Evolutionary conservation across 257 asterid species (phyloP), one percentile per base, ranked within the genome.

Genomic region (Solanum bulbocastanum): DNA sequence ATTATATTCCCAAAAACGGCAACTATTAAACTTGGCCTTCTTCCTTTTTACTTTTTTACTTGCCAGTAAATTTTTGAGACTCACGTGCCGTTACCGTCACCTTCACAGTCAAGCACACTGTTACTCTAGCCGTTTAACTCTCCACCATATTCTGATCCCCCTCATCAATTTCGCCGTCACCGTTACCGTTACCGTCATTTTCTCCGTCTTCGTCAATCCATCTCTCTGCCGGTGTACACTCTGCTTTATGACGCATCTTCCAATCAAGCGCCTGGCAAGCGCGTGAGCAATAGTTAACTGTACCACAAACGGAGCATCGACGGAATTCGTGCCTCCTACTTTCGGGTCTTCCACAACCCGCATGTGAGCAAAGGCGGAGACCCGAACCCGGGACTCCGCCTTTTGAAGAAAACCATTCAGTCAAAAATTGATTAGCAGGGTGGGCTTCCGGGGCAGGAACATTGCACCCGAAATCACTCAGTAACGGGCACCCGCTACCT

Each of bases 221-320:
- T 83, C 94, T 87, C 89, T 92, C 96, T 9, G 87, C 93, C 3
- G 98, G 96, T 8, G 90, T 87, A 84, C 99, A 97, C 92, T 93
- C 98, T 81, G 86, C 92, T 90, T 96, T 97, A 75, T 97, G 99
- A 82, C 98, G 94, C 91, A 90, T 90, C 93, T 95, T 95, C 99
- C 99, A 97, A 86, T 97, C 99, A 88, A 97, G 91, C 86, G 99
- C 98, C 87, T 97, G 99, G 71, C 99, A 97, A 6, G 98, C 98
- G 72, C 98, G 98, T 23, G 99, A 97, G 93, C 99, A 97, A 58
- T 97, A 97, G 87, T 95, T 97, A 89, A 95, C 98, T 3, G 94
- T 92, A 18, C 98, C 98, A 88, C 99, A 97, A 74, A 96, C 98
- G 0, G 98, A 94, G 84, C 99, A 97, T 87, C 98, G 90, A 10